Conservation (phyloP, 495 filamentous ascomycete genomes). For the Daldinia grandis region DNA sequence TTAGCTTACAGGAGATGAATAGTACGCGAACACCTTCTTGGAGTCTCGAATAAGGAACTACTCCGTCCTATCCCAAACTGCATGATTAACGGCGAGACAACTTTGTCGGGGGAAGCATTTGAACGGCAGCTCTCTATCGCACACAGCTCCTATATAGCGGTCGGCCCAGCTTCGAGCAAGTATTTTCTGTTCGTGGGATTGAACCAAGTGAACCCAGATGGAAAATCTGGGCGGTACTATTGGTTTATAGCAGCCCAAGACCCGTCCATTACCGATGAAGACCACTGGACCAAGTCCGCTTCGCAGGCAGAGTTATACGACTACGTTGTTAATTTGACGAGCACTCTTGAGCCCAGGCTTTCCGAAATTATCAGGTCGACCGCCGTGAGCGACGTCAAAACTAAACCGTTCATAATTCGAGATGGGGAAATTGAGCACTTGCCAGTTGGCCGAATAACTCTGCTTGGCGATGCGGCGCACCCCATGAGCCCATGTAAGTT, state of each 20-base stretch:
- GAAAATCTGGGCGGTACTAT: conserved; percentile 41
- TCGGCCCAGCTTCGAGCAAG: background rate
- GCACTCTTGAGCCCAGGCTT: conserved; percentile 33
- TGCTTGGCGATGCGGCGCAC: conserved; percentile 70
- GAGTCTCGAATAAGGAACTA: conserved; percentile 37
- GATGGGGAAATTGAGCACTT: conserved; percentile 33
- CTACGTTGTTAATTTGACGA: conserved; percentile 20
- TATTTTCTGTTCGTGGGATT: conserved; percentile 43
- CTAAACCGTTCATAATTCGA: conserved; percentile 17
- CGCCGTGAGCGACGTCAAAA: conserved; percentile 4
- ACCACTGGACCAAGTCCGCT: conserved; percentile 42
- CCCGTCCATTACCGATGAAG: conserved; percentile 14
- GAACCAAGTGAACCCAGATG: conserved; percentile 32
- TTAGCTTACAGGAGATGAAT: background rate
- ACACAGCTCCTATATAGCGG: conserved; percentile 36
- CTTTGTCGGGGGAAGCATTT: conserved; percentile 35
- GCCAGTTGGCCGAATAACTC: conserved; percentile 53
- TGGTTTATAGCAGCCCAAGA: conserved; percentile 37
- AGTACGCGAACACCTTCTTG: conserved; percentile 46
- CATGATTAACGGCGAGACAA: conserved; percentile 37
- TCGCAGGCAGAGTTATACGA: conserved; percentile 33
- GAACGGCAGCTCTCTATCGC: conserved; percentile 44
- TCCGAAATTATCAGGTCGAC: conserved; percentile 37
- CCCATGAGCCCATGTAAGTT: conserved; percentile 70
- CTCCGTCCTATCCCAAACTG: conserved; percentile 29